Percentiles rank a stretch among this genome's conserved stretches.
Conservation (phyloP, 495 filamentous ascomycete genomes). For the Penicillium mononematosum region DNA sequence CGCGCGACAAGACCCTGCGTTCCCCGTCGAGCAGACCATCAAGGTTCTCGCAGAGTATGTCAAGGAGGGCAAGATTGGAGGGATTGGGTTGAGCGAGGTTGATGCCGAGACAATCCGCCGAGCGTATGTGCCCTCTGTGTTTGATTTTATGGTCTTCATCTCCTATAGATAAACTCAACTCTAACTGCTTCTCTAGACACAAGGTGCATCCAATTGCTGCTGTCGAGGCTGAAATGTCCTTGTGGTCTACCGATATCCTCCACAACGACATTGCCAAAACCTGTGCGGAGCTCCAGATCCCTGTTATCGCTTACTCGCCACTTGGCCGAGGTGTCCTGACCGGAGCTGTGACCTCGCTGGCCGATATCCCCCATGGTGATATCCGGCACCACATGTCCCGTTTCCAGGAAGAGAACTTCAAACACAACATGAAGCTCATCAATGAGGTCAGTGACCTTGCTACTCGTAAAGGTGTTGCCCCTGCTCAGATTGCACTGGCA, state of each 20-base stretch:
- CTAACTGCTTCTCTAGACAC: conserved; percentile 35
- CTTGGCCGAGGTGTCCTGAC: conserved; percentile 55
- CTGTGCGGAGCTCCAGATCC: conserved; percentile 69
- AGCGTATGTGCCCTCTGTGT: conserved; percentile 44
- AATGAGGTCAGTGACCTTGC: conserved; percentile 65
- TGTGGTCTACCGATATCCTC: conserved; percentile 67
- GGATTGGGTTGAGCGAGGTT: conserved; percentile 75
- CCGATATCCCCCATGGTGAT: conserved; percentile 63
- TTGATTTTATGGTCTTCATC: neutral
- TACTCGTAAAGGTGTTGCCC: conserved; percentile 63
- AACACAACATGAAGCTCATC: conserved; percentile 70
- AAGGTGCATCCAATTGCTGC: conserved; percentile 67
- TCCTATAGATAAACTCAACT: neutral
- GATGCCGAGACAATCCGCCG: conserved; percentile 70
- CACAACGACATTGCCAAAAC: conserved; percentile 70
- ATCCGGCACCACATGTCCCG: conserved; percentile 54
- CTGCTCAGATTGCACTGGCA: conserved; percentile 73
- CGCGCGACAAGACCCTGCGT: conserved; percentile 67
- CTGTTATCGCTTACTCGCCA: conserved; percentile 66
- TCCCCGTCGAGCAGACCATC: conserved; percentile 59
- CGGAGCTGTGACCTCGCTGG: conserved; percentile 57
- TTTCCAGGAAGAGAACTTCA: conserved; percentile 68
- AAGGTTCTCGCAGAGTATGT: conserved; percentile 59
- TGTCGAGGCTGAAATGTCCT: conserved; percentile 77
- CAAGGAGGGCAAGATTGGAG: conserved; percentile 72